Conservation (phyloP, 495 filamentous ascomycete species). For the Polyplosphaeria fusca region DNA sequence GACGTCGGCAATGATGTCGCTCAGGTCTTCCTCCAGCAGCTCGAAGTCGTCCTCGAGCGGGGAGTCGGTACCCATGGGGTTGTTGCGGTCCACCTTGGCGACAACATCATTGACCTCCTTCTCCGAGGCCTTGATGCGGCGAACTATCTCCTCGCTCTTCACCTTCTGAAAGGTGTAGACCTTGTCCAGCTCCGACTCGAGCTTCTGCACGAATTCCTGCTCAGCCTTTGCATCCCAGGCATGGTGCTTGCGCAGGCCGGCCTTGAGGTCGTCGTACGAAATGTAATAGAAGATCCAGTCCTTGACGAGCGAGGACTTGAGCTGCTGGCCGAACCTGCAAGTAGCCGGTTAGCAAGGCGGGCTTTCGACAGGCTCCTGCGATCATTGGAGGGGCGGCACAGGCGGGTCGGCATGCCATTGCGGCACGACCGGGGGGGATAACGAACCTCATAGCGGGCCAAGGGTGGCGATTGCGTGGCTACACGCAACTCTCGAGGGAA, state of each 20-base stretch:
- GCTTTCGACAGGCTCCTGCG: not conserved
- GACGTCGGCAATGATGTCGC: conserved; percentile 97
- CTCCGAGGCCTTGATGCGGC: conserved; percentile 81
- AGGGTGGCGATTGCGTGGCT: conserved; percentile 14
- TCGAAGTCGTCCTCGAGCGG: conserved; percentile 90
- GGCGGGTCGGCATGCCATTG: not conserved
- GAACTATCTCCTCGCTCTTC: conserved; percentile 89
- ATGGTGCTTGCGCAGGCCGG: conserved; percentile 62
- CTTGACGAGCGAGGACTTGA: conserved; percentile 86
- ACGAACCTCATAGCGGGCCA: conserved; percentile 29
- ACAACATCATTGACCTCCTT: conserved; percentile 87
- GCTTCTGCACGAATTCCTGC: conserved; percentile 75
- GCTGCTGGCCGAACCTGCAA: conserved; percentile 89
- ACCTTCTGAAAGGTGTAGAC: conserved; percentile 95
- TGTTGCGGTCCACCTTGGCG: conserved; percentile 50
- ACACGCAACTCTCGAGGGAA: no score
- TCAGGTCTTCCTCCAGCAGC: conserved; percentile 88
- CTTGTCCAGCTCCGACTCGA: conserved; percentile 92
- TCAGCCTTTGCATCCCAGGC: conserved; percentile 93
- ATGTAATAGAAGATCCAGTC: conserved; percentile 98
- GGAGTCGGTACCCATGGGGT: conserved; percentile 37
- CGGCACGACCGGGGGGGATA: conserved; percentile 1
- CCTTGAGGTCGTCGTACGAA: conserved; percentile 90
- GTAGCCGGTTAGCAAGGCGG: conserved; percentile 12
- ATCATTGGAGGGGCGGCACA: conserved; percentile 11